These are phyloP conservation scores for Colletotrichum scovillei DNA, from an alignment of 2,329 filamentous ascomycete genomes.

Conservation along the genomic window DNA sequence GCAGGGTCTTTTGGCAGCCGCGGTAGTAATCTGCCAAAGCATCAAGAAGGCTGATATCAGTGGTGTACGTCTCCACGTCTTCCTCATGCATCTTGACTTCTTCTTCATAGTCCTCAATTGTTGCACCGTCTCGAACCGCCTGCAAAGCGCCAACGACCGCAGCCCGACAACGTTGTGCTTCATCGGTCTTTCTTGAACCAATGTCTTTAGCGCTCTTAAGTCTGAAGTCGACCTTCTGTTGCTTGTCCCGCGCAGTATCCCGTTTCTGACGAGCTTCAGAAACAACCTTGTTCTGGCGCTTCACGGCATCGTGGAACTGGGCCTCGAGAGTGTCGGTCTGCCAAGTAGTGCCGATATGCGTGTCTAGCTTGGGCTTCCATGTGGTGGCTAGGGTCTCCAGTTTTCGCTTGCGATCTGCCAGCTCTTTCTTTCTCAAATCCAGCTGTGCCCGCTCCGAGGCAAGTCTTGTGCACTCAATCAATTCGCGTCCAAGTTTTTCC, in stretches of 20 bases:
- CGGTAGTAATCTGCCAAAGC: slow-evolving; percentile 78
- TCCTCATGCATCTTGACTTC: slow-evolving; percentile 63
- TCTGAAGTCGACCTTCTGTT: slow-evolving; percentile 81
- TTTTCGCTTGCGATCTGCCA: slow-evolving; percentile 77
- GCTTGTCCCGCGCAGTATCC: slow-evolving; percentile 76
- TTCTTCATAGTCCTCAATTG: slow-evolving; percentile 65
- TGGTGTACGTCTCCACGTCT: slow-evolving; percentile 70
- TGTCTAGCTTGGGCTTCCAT: slow-evolving; percentile 76
- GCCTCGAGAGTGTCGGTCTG: slow-evolving; percentile 75
- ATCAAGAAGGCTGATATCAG: slow-evolving; percentile 76
- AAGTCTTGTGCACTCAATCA: slow-evolving; percentile 83
- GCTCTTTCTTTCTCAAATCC: slow-evolving; percentile 84
- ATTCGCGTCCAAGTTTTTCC: slow-evolving; percentile 79
- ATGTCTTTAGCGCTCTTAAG: slow-evolving; percentile 74
- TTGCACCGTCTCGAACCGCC: slow-evolving; percentile 54
- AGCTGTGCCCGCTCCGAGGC: slow-evolving; percentile 87
- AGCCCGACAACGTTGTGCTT: slow-evolving; percentile 70
- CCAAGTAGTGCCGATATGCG: slow-evolving; percentile 76
- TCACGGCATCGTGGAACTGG: slow-evolving; percentile 73
- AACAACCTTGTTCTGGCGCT: slow-evolving; percentile 67
- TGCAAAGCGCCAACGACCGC: slow-evolving; percentile 63
- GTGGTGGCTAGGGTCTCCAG: slow-evolving; percentile 82
- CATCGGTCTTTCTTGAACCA: slow-evolving; percentile 71
- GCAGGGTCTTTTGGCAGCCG: slow-evolving; percentile 73
- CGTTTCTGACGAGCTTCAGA: slow-evolving; percentile 75